Evolutionary conservation across 805 yeast genomes (phyloP), one percentile per base, ranked within the genome.

Genomic region (Nakazawaea wyomingensis): DNA sequence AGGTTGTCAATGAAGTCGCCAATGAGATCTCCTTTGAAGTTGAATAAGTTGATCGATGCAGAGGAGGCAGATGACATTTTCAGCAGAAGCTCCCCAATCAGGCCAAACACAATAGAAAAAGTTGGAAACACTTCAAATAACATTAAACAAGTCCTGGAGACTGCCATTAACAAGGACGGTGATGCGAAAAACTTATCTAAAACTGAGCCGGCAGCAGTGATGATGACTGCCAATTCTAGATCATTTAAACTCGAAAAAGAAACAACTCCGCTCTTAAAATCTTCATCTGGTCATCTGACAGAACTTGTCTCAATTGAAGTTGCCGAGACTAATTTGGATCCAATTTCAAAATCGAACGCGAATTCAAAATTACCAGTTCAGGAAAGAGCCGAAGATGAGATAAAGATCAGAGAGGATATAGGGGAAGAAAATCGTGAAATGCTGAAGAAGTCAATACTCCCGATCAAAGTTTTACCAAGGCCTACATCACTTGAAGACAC

Each of bases 1-100:
- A 34, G 37, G 7, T 30, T 39, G 18, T 33, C 32, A 9, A 27
- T 20, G 34, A 35, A 16, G 35, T 27, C 44, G 24, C 45, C 36
- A 29, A 38, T 31, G 20, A 36, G 34, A 17, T 43, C 46, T 14
- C 46, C 46, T 5, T 37, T 43, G 31, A 44, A 44, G 18, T 14
- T 33, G 42, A 43, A 43, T 24, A 43, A 43, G 26, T 33, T 43
- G 17, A 31, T 43, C 14, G 46, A 43, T 33, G 32, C 10, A 5
- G 41, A 37, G 4, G 36, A 30, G 13, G 21, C 5, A 3, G 34
- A 18, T 11, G 45, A 42, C 20, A 37, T 43, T n/a, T 43, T 43
- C 39, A 33, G 42, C 18, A 37, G 32, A 14, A 19, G 30, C 10
- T 43, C 46, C 10, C 46, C 46, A 6, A 34, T 43, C 11, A 37